Evolutionary conservation across 2,329 filamentous ascomycete species (phyloP), one percentile per base, ranked within the genome.

Genomic region (Aspergillus sp.): DNA sequence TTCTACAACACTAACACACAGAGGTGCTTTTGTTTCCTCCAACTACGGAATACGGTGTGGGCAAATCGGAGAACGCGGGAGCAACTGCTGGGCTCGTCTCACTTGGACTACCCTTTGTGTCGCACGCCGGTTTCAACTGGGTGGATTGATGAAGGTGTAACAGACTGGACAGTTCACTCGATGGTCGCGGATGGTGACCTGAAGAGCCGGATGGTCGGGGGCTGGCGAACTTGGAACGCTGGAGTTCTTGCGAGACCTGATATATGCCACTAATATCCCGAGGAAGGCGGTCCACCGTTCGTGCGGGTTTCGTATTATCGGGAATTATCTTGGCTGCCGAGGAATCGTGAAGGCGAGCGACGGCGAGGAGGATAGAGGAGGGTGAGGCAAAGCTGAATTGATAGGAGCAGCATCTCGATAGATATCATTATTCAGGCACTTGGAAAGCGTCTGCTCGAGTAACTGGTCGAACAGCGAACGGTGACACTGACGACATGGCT

Each of bases 201-300:
- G 27, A 11, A 31, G 27, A 11, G 27, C 27, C 27, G 27, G 27
- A 11, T 9, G 27, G 27, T 31, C 27, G 27, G 27, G 27, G 27
- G 27, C 9, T 8, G 27, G 27, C 27, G 27, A 31, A 31, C 11
- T 48, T 37, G 41, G 40, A 43, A n/a, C 40, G 50, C 37, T 35
- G 25, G 49, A 40, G 12, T 35, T 23, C 4, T 31, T 23, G 9
- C 11, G 15, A n/a, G 35, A 15, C 12, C 27, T 23, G 27, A 12
- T 31, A 31, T 31, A 31, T 31, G 27, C 27, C 27, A 31, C 27
- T 31, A 37, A 37, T n/a, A n/a, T n/a, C 12, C 35, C 35, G 35
- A 37, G 35, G 35, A n/a, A 6, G 35, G 14, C 44, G 41, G 39
- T 55, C 52, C 52, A 55, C 52, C 39, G 52, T 48, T 55, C 44